Evolutionary conservation across 139 green algal genomes (phyloP), one percentile per base, ranked within the genome.

Genomic region (Chlorella sp.): DNA sequence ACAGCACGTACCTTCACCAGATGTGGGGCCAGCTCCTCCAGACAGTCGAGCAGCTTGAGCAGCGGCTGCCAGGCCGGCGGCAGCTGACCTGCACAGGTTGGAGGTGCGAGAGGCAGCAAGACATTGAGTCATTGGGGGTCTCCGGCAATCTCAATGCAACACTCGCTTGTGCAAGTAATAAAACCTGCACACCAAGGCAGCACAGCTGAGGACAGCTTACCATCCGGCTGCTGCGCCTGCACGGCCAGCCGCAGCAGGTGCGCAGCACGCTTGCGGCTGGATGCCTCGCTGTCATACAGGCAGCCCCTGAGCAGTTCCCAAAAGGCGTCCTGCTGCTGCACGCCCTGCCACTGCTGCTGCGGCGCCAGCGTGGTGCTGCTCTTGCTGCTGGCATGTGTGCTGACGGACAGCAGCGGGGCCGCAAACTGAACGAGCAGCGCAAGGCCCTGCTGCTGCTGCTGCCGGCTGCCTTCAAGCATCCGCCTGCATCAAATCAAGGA

Each of bases 21-120:
- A n/a, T 90, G 86, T 30, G 83, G 38, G 0, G 81, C 71, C 28
- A 74, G 76, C 72, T 90, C 81, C 28, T 90, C 86, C 38, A 88
- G 23, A 34, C 34, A 67, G n/a, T 69, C 72, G 7, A 75, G 47
- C 36, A 90, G 44, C 86, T 87, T 82, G 13, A 86, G 47, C 30
- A 85, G 83, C 9, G 60, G 26, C 2, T 60, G 44, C 80, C 80
- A 89, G 60, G 55, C 74, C 20, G 74, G 74, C 34, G 55, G 23
- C 30, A 38, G 34, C 63, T 70, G 55, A 32, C 51, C 67, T 84
- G 65, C 60, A 41, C 3, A 23, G 39, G 36, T 32, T 18, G 25
- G 60, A 21, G 64, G 30, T 38, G 32, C 30, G 1, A 30, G 30
- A 39, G 17, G 23, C n/a, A 39, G n/a, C 30, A 16, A n/a, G n/a